A percentile compares a stretch with the other conserved stretches of the same genome.
Conservation (phyloP, 768 basidiomycete species). For the Boletellus emodensis region DNA sequence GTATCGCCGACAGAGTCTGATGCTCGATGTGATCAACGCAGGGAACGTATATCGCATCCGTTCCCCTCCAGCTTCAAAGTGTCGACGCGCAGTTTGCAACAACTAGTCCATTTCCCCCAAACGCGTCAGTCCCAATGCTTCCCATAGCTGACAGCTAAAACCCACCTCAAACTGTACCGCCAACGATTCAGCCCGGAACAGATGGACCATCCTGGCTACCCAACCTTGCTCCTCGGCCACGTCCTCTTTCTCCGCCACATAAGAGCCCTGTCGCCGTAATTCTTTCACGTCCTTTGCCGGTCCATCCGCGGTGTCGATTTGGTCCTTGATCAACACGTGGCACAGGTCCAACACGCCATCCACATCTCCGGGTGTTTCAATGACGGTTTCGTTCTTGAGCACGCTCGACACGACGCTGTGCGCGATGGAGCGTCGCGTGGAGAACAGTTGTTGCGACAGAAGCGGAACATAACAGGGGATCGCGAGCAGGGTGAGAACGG, state of each 20-base stretch:
- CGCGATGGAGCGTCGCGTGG: constrained; percentile 86
- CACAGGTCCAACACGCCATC: constrained; percentile 91
- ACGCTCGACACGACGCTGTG: constrained; percentile 94
- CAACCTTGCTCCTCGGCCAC: constrained; percentile 98
- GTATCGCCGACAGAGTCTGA: constrained; percentile 90
- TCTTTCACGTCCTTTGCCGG: constrained; percentile 37
- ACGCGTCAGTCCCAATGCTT: not conserved
- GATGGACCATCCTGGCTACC: constrained; percentile 96
- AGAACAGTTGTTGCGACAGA: constrained; percentile 80
- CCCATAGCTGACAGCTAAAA: not conserved
- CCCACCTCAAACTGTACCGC: constrained; percentile 86
- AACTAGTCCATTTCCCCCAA: constrained; percentile 45
- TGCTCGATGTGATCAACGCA: constrained; percentile 87
- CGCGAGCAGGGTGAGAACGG: constrained; percentile 94
- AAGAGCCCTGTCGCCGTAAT: constrained; percentile 53
- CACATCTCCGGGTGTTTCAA: constrained; percentile 92
- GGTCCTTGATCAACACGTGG: constrained; percentile 87
- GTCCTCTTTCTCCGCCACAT: constrained; percentile 75
- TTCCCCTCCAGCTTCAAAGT: constrained; percentile 90
- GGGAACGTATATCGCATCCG: constrained; percentile 97
- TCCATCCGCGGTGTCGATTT: constrained; percentile 50
- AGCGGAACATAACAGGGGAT: constrained; percentile 87
- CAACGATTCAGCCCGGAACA: constrained; percentile 85
- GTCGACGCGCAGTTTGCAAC: constrained; percentile 83
- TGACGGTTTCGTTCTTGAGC: constrained; percentile 93